These are phyloP conservation scores for Lachnellula occidentalis DNA, from an alignment of 2,329 filamentous ascomycete species.

Conservation along the genomic window DNA sequence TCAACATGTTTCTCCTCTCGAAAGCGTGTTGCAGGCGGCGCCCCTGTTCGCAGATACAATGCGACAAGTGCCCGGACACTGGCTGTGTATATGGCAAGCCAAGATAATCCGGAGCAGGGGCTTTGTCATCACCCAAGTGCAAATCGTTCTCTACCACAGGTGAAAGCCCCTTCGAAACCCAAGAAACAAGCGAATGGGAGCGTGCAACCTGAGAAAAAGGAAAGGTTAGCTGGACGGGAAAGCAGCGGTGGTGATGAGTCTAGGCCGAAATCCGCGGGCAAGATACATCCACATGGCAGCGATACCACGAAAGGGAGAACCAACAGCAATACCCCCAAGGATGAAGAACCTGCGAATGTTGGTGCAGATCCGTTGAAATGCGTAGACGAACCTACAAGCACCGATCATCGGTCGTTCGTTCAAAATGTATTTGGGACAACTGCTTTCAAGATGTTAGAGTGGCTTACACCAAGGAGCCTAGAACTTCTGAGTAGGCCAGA, in stretches of 20 bases:
- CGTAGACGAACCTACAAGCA: slow-evolving; percentile 32
- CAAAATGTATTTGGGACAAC: slow-evolving; percentile 62
- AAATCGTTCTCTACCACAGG: slow-evolving; percentile 7
- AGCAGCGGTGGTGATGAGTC: not conserved
- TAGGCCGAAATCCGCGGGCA: not conserved
- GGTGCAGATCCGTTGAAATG: not conserved
- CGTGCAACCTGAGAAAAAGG: not conserved
- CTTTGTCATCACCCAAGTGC: slow-evolving; percentile 49
- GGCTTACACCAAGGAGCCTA: slow-evolving; percentile 53
- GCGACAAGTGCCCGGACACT: slow-evolving; percentile 75
- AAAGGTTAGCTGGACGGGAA: not conserved
- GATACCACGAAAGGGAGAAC: not conserved
- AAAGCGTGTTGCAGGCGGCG: slow-evolving; percentile 58
- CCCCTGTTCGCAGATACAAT: slow-evolving; percentile 72
- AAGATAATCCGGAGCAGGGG: slow-evolving; percentile 67
- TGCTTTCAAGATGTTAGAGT: slow-evolving; percentile 65
- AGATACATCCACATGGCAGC: not conserved
- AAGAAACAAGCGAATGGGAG: not conserved
- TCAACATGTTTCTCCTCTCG: slow-evolving; percentile 77
- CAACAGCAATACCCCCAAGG: not conserved
- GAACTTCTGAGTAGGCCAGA: slow-evolving; percentile 16
- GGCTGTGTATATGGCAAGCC: slow-evolving; percentile 73
- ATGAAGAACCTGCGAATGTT: not conserved
- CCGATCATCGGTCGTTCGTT: slow-evolving; percentile 56
- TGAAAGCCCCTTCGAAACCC: slow-evolving; percentile 1